Percentiles rank a stretch among this genome's conserved stretches.
These are phyloP conservation scores for Mortierella hygrophila DNA, from an alignment of 192 early-diverging fungal species.

Conservation along the genomic window DNA sequence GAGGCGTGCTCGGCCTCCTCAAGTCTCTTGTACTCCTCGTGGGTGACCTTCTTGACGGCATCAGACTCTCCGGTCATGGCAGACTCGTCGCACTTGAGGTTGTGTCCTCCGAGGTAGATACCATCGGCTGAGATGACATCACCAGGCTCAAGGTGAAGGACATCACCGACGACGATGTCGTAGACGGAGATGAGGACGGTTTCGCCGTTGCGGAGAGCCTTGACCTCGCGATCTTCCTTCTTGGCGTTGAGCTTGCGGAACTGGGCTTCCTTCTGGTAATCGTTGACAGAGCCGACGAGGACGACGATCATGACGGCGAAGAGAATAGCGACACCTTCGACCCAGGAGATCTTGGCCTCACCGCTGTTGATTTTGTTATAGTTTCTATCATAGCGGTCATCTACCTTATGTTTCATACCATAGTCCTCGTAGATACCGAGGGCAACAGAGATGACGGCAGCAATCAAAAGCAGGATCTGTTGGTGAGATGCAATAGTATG, in stretches of 20 bases:
- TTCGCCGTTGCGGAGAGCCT: conserved; percentile 78
- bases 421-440: conserved; percentile 86
- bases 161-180: conserved; percentile 91
- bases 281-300: conserved; percentile 79
- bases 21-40: conserved; percentile 59
- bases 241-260: conserved; percentile 85
- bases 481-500: not conserved
- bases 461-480: conserved; percentile 79
- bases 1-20: conserved; percentile 30
- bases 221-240: conserved; percentile 84
- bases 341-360: conserved; percentile 75
- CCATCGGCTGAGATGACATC: conserved; percentile 95
- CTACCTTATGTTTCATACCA: conserved; percentile 50
- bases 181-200: conserved; percentile 76
- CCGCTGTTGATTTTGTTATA: not conserved
- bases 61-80: conserved; percentile 93
- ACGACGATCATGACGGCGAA: conserved; percentile 84
- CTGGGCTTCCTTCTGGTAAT: conserved; percentile 88
- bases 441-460: conserved; percentile 80
- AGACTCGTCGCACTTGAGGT: conserved; percentile 90
- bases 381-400: conserved; percentile 40
- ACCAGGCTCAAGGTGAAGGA: conserved; percentile 87
- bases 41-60: conserved; percentile 81
- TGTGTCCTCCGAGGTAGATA: conserved; percentile 83
- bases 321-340: conserved; percentile 88